Conservation (phyloP, 768 basidiomycete genomes). For the Galerina marginata region DNA sequence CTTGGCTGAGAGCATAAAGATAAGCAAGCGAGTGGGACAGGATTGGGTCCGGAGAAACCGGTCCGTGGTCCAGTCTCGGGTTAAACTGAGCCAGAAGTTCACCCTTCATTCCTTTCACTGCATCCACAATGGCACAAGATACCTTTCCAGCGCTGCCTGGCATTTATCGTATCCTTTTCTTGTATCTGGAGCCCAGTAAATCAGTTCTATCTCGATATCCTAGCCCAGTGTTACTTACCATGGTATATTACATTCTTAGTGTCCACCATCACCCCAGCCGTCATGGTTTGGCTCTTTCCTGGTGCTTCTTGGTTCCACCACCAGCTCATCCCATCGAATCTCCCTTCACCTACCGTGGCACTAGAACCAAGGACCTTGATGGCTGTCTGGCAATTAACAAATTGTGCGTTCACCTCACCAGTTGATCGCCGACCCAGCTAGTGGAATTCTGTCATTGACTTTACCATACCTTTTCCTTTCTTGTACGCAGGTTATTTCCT, state of each 20-base stretch:
- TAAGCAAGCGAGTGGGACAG: neutral
- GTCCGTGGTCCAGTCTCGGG: neutral
- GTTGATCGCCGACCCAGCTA: neutral
- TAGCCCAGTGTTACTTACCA: neutral
- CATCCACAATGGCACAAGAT: constrained; percentile 26
- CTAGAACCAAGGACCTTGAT: constrained; percentile 60
- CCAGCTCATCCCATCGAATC: constrained; percentile 60
- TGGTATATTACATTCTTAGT: constrained; percentile 26
- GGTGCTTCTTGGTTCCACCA: constrained; percentile 72
- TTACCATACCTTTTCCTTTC: neutral
- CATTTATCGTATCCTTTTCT: constrained; percentile 64
- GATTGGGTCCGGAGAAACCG: constrained; percentile 2
- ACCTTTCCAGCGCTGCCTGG: constrained; percentile 65
- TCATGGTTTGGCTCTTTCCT: constrained; percentile 57
- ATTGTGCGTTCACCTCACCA: constrained; percentile 47
- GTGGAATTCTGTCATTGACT: too few relatives aligned
- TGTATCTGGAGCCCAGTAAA: constrained; percentile 70
- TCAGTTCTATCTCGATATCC: neutral
- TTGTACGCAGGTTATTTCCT: constrained; percentile 40
- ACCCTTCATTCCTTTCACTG: constrained; percentile 11
- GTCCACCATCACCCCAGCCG: constrained; percentile 40
- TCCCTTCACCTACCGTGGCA: constrained; percentile 31
- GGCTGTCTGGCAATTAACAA: constrained; percentile 71
- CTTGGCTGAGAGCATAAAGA: neutral
- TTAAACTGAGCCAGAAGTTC: neutral